Conservation (phyloP, 1,284 basidiomycete species). For the Ganoderma meredithae region DNA sequence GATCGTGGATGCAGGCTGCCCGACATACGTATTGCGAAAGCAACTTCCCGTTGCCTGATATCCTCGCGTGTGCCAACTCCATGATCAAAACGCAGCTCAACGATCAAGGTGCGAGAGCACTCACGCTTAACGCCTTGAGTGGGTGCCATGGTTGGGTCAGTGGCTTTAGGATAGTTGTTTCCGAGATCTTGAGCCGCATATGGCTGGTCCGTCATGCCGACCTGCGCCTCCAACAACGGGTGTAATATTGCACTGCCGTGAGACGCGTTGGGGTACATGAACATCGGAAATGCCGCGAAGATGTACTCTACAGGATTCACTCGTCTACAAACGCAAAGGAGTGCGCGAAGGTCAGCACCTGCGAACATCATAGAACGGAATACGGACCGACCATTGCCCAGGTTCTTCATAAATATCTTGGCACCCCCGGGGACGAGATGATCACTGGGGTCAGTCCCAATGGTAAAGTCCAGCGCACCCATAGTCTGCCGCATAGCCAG, state of each 20-base stretch:
- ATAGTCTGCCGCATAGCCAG: conserved; percentile 52
- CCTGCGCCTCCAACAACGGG: conserved; percentile 55
- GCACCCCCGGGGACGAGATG: conserved; percentile 48
- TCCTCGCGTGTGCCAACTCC: conserved; percentile 67
- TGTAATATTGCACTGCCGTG: conserved; percentile 50
- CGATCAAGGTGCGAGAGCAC: neutral
- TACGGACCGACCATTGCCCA: conserved; percentile 22
- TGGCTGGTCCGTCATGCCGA: conserved; percentile 33
- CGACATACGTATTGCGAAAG: conserved; percentile 56
- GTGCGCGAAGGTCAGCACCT: neutral
- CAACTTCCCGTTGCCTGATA: conserved; percentile 60
- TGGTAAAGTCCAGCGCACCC: conserved; percentile 48
- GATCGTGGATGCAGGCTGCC: too few relatives aligned
- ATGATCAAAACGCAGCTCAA: conserved; percentile 65
- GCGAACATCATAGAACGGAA: neutral
- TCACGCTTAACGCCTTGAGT: conserved; percentile 25
- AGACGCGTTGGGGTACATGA: conserved; percentile 54
- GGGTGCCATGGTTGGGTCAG: conserved; percentile 8
- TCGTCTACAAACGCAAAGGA: conserved; percentile 22
- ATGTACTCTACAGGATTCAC: conserved; percentile 57
- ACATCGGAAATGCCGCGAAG: conserved; percentile 54
- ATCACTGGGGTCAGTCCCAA: conserved; percentile 42
- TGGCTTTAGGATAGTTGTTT: conserved; percentile 27
- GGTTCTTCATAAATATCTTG: conserved; percentile 54
- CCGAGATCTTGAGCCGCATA: conserved; percentile 54